These are phyloP conservation scores for Omphalotus guepiniiformis DNA, from an alignment of 768 basidiomycete species.

Conservation along the genomic window DNA sequence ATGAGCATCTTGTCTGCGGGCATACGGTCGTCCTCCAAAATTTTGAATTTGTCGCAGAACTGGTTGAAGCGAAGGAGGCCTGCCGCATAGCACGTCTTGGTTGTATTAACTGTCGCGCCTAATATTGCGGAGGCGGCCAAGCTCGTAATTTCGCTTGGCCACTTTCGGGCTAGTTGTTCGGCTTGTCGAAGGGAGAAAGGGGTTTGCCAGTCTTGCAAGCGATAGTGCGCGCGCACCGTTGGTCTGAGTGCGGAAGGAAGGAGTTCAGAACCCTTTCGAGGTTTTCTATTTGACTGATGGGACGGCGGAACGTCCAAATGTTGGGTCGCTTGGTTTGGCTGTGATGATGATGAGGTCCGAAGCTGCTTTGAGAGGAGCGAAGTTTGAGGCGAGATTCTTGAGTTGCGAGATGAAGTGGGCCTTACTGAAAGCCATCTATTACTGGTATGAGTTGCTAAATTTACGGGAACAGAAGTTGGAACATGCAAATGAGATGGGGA, in stretches of 20 bases:
- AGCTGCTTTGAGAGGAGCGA: no score
- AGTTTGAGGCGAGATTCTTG: no score
- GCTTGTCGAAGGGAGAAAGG: background rate
- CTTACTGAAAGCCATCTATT: background rate
- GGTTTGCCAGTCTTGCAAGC: background rate
- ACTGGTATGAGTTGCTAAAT: background rate
- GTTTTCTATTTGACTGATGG: background rate
- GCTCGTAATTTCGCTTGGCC: background rate
- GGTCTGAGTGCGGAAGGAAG: background rate
- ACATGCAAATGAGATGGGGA: background rate
- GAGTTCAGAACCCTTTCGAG: background rate
- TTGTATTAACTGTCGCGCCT: constrained; percentile 6
- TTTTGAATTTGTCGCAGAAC: constrained; percentile 25
- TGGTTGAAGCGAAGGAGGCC: constrained; percentile 28
- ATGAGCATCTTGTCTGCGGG: constrained; percentile 26
- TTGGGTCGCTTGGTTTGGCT: background rate
- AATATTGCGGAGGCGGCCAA: constrained; percentile 5
- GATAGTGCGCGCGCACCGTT: background rate
- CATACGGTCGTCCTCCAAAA: constrained; percentile 24
- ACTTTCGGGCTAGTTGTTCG: background rate
- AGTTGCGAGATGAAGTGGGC: background rate
- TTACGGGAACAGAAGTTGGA: background rate
- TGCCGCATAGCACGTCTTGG: constrained; percentile 24
- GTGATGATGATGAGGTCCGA: background rate
- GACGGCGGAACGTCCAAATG: background rate